phyloP scores from a whole-genome alignment of 441 rosid species.

The Populus hybrid region DNA sequence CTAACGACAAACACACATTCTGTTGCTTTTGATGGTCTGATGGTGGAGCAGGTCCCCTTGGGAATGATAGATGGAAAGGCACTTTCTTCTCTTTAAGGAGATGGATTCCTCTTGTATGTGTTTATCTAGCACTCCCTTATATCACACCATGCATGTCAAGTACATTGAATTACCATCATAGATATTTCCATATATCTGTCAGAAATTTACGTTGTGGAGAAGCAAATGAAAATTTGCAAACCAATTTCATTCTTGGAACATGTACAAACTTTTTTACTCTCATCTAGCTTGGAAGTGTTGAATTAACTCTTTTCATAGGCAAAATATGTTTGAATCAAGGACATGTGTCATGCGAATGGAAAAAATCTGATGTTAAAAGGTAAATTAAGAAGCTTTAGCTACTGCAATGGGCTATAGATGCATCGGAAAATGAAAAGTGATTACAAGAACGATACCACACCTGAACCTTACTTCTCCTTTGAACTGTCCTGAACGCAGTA shows the following conservation, averaged over 20 bases:
- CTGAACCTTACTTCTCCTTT: slow-evolving; percentile 80
- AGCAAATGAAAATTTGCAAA: not conserved
- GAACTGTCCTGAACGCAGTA: slow-evolving; percentile 70
- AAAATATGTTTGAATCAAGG: not conserved
- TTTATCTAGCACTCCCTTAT: not conserved
- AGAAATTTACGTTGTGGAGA: not conserved
- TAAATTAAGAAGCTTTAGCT: not conserved
- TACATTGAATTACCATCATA: not conserved
- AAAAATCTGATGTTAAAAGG: not conserved
- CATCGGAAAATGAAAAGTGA: not conserved
- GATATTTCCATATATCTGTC: not conserved
- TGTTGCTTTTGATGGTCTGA: not conserved
- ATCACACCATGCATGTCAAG: not conserved
- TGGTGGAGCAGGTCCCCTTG: not conserved
- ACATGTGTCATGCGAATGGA: not conserved
- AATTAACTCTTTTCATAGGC: not conserved
- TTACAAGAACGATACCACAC: slow-evolving; percentile 32
- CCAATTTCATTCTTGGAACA: not conserved
- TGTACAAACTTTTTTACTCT: not conserved
- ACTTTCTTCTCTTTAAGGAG: not conserved
- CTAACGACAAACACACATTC: not conserved
- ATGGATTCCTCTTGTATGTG: not conserved
- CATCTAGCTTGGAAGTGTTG: not conserved
- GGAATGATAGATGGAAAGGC: not conserved
- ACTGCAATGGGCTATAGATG: not conserved